Percentiles rank a stretch among this genome's conserved stretches.
These are phyloP conservation scores for Ogataea methanolica DNA, from an alignment of 805 yeast genomes.

Conservation along the genomic window DNA sequence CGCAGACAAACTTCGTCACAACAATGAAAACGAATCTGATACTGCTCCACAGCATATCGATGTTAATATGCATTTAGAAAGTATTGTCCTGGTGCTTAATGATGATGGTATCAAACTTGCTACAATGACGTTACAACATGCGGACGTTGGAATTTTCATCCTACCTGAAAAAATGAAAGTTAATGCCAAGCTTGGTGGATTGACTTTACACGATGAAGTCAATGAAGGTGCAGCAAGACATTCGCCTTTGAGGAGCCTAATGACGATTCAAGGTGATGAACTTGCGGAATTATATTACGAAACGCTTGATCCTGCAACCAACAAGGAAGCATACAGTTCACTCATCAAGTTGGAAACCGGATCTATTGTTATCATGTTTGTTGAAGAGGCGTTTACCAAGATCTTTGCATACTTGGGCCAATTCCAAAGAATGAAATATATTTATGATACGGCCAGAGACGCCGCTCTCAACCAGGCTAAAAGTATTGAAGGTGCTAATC, in stretches of 20 bases:
- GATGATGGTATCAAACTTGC: slow-evolving; percentile 84
- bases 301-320: slow-evolving; percentile 60
- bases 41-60: slow-evolving; percentile 71
- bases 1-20: slow-evolving; percentile 67
- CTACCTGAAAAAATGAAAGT: slow-evolving; percentile 78
- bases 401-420: slow-evolving; percentile 64
- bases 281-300: slow-evolving; percentile 82
- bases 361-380: slow-evolving; percentile 68
- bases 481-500: slow-evolving; percentile 48
- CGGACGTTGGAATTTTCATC: slow-evolving; percentile 58
- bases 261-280: slow-evolving; percentile 74
- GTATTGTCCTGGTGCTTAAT: slow-evolving; percentile 69
- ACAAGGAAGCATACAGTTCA: slow-evolving; percentile 49
- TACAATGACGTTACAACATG: slow-evolving; percentile 69
- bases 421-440: slow-evolving; percentile 77
- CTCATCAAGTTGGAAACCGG: slow-evolving; percentile 64
- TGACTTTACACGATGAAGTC: slow-evolving; percentile 72
- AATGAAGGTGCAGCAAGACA: slow-evolving; percentile 57
- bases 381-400: slow-evolving; percentile 73
- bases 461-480: slow-evolving; percentile 81
- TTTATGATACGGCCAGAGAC: slow-evolving; percentile 87
- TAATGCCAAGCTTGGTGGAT: slow-evolving; percentile 67
- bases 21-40: slow-evolving; percentile 49
- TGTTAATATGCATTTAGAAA: slow-evolving; percentile 62
- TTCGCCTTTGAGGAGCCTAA: slow-evolving; percentile 56